Evolutionary conservation across 768 basidiomycete species (phyloP).

Genomic region (Suillus alpinus): DNA sequence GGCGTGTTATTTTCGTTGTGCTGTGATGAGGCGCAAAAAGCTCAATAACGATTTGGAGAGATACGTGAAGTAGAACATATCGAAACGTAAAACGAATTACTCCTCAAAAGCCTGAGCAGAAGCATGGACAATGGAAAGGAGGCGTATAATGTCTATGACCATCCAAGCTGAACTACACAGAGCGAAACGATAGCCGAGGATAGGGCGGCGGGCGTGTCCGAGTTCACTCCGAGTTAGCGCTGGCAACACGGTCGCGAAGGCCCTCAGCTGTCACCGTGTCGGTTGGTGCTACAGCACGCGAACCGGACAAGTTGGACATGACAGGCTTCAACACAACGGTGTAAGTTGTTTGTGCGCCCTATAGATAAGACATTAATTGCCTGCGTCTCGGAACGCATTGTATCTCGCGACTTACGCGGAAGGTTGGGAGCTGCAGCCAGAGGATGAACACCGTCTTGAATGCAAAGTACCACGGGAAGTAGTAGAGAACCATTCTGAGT

Average conservation of each 20-base stretch:
- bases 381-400: not conserved
- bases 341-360: slow-evolving; percentile 90
- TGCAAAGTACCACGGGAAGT: slow-evolving; percentile 91
- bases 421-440: slow-evolving; percentile 86
- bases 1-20: not conserved
- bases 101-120: not conserved
- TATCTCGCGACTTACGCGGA: slow-evolving; percentile 59
- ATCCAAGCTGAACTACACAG: slow-evolving; percentile 4
- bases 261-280: slow-evolving; percentile 51
- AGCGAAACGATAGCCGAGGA: not conserved
- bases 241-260: slow-evolving; percentile 44
- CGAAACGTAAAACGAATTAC: slow-evolving; percentile 4
- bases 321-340: slow-evolving; percentile 74
- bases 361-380: slow-evolving; percentile 9
- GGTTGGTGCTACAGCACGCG: slow-evolving; percentile 41
- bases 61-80: slow-evolving; percentile 9
- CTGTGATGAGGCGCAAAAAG: not conserved
- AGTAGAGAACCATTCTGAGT: slow-evolving; percentile 82
- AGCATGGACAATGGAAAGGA: slow-evolving; percentile 2
- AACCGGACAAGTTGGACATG: slow-evolving; percentile 57
- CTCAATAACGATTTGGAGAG: slow-evolving; percentile 4
- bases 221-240: slow-evolving; percentile 33
- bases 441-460: slow-evolving; percentile 90
- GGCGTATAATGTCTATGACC: slow-evolving; percentile 9
- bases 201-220: not conserved